These are phyloP conservation scores for Bipolaris oryzae DNA, from an alignment of 2,329 filamentous ascomycete genomes.

Conservation along the genomic window DNA sequence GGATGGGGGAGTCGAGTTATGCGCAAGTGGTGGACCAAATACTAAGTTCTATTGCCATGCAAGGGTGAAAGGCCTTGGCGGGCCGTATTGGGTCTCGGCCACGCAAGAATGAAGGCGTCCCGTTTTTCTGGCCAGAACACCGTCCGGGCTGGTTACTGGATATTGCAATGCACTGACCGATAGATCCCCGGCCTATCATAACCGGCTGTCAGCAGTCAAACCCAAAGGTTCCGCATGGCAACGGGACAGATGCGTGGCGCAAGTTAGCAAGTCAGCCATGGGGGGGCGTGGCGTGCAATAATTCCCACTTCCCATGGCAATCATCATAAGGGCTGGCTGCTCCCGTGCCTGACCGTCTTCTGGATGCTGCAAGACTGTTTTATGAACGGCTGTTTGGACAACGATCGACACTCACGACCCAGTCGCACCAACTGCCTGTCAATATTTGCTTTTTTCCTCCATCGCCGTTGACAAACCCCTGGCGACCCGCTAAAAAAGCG, in stretches of 20 bases:
- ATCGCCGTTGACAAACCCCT: slow-evolving; percentile 13
- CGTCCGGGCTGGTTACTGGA: slow-evolving; percentile 24
- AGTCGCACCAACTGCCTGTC: slow-evolving; percentile 28
- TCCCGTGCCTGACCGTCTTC: slow-evolving; percentile 28
- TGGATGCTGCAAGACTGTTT: slow-evolving; percentile 25
- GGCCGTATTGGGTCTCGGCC: slow-evolving; percentile 12
- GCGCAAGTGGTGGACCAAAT: slow-evolving; percentile 6
- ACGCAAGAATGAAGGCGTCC: slow-evolving; percentile 18
- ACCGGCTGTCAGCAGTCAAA: slow-evolving; percentile 25
- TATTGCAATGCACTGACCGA: slow-evolving; percentile 38
- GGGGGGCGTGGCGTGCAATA: slow-evolving; percentile 33
- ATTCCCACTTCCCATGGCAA: slow-evolving; percentile 31
- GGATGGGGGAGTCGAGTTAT: background rate
- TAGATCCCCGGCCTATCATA: slow-evolving; percentile 19
- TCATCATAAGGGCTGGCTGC: slow-evolving; percentile 36
- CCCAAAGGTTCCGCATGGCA: slow-evolving; percentile 22
- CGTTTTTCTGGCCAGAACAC: slow-evolving; percentile 29
- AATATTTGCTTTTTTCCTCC: slow-evolving; percentile 28
- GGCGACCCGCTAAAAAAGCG: slow-evolving; percentile 13
- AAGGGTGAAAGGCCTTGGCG: slow-evolving; percentile 9
- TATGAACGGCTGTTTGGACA: slow-evolving; percentile 14
- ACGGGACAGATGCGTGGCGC: slow-evolving; percentile 31
- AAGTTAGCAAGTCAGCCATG: slow-evolving; percentile 35
- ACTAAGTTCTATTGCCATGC: slow-evolving; percentile 7
- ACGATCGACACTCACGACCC: slow-evolving; percentile 32